These are phyloP conservation scores for Endothia cerciana DNA, from an alignment of 2,329 filamentous ascomycete genomes.

Conservation along the genomic window DNA sequence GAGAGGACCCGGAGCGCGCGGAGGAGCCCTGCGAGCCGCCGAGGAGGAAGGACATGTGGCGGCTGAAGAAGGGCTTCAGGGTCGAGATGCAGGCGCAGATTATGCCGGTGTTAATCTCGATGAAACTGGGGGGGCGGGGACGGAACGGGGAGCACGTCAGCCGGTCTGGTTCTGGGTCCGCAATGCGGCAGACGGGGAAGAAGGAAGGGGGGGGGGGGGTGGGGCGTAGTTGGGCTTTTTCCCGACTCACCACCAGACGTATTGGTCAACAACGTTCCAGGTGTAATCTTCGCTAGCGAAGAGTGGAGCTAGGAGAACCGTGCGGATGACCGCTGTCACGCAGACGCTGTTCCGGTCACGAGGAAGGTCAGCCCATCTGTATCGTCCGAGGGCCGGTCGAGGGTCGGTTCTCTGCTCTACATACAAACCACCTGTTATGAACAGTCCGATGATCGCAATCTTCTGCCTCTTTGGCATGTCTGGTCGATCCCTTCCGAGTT, in stretches of 20 bases:
- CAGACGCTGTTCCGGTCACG: background rate
- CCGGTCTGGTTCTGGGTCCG: too few species aligned
- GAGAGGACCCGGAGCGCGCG: background rate
- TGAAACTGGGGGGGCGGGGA: background rate
- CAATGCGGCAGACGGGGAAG: background rate
- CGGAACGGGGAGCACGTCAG: too few species aligned
- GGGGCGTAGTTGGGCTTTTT: too few species aligned
- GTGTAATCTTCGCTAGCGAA: background rate
- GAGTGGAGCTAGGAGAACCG: background rate
- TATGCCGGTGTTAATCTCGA: slow-evolving; percentile 7
- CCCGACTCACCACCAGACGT: background rate
- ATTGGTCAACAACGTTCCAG: slow-evolving; percentile 1
- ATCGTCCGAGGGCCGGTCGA: background rate
- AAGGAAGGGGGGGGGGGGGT: background rate
- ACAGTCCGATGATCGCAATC: background rate
- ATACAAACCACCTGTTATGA: background rate
- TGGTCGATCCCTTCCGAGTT: background rate
- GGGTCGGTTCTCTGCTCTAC: background rate
- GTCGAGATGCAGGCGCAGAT: slow-evolving; percentile 7
- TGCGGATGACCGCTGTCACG: background rate
- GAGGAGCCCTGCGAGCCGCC: background rate
- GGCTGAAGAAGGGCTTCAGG: slow-evolving; percentile 2
- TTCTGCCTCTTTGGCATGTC: slow-evolving; percentile 1
- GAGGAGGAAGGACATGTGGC: slow-evolving; percentile 2
- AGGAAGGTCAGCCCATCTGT: background rate